Percentiles rank a stretch among this genome's conserved stretches.
phyloP scores from a whole-genome alignment of 140 eudicot species.

The Cichorium intybus region DNA sequence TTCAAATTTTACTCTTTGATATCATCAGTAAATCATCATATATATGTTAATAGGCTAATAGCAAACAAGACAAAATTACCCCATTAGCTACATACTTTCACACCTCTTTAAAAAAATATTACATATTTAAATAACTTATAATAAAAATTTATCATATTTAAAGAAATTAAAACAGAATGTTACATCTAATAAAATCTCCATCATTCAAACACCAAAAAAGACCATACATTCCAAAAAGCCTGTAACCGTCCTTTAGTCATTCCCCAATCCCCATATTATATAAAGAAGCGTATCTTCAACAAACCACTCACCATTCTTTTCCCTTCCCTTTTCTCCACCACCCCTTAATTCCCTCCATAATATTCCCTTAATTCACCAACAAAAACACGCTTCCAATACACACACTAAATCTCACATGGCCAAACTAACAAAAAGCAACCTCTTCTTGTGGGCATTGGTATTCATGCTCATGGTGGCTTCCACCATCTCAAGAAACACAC shows the following conservation, averaged over 20 bases:
- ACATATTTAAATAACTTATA: neutral
- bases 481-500: slow-evolving; percentile 19
- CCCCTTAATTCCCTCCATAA: slow-evolving; percentile 16
- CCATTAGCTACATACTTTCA: neutral
- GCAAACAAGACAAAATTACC: neutral
- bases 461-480: slow-evolving; percentile 36
- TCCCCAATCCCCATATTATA: slow-evolving; percentile 12
- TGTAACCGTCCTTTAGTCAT: slow-evolving; percentile 37
- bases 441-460: slow-evolving; percentile 13
- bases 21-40: neutral
- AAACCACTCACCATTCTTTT: slow-evolving; percentile 29
- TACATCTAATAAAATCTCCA: slow-evolving; percentile 23
- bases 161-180: neutral
- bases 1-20: neutral
- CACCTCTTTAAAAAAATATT: neutral
- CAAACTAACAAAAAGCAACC: slow-evolving; percentile 6
- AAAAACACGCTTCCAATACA: slow-evolving; percentile 9
- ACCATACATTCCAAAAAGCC: slow-evolving; percentile 34
- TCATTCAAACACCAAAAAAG: slow-evolving; percentile 22
- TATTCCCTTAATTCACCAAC: slow-evolving; percentile 23
- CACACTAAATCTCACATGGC: slow-evolving; percentile 18
- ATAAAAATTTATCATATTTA: neutral
- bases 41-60: neutral
- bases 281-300: slow-evolving; percentile 24
- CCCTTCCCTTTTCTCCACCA: slow-evolving; percentile 28